Conservation (phyloP, 352 stramenopile species). For the Phytophthora niederhauseri region DNA sequence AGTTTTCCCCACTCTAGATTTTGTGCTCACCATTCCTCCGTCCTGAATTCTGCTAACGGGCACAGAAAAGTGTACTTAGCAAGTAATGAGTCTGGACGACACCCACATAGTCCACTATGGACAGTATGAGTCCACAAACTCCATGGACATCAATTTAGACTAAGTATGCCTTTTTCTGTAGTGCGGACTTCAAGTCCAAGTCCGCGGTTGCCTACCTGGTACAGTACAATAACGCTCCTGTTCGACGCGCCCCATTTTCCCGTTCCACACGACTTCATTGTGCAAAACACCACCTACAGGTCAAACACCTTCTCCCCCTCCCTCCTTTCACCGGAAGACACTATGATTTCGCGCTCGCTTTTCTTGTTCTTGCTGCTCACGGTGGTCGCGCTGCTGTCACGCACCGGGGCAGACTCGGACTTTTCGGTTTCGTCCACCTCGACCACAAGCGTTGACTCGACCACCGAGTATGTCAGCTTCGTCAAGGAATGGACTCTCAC, state of each 20-base stretch:
- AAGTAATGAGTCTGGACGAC: too few relatives aligned
- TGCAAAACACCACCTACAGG: slow-evolving; percentile 24
- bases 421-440: slow-evolving; percentile 29
- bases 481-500: slow-evolving; percentile 41
- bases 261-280: slow-evolving; percentile 17
- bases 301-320: slow-evolving; percentile 3
- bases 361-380: slow-evolving; percentile 8
- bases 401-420: slow-evolving; percentile 19
- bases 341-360: slow-evolving; percentile 13
- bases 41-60: too few relatives aligned
- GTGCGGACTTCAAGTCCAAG: too few relatives aligned
- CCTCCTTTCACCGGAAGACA: background rate
- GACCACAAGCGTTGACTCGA: slow-evolving; percentile 24
- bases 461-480: slow-evolving; percentile 21
- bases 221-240: background rate
- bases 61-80: too few relatives aligned
- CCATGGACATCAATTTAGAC: too few relatives aligned
- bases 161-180: too few relatives aligned
- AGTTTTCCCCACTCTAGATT: too few relatives aligned
- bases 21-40: too few relatives aligned
- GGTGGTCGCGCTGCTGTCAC: background rate
- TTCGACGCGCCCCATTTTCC: background rate
- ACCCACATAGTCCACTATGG: too few relatives aligned
- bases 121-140: too few relatives aligned
- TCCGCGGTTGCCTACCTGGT: too few relatives aligned